Evolutionary conservation across 208 protist species (phyloP), one percentile per base, ranked within the genome.

Genomic region (Trypanosoma melophagium): DNA sequence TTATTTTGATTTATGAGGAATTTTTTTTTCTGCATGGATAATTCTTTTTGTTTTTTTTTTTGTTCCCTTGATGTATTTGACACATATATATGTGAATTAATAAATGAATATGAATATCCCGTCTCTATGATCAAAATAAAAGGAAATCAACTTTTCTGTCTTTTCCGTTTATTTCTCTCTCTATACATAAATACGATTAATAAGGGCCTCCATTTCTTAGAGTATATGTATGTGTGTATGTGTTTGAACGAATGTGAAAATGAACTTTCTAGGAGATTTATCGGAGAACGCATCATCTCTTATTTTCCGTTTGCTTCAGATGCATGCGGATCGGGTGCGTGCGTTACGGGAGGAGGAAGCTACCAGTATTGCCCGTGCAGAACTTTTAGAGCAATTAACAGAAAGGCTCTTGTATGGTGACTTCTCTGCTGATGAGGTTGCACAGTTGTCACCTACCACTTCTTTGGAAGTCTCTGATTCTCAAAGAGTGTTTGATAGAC

Each of bases 351-450:
- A 74, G 25, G 69, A 68, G 40, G 69, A 74, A 28, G 21, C 42
- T n/a, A 53, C 61, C 1, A 42, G 38, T 49, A 74, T 68, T 58
- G 69, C 61, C 47, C 69, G 69, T 44, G 55, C 61, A 3, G 69
- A 51, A 1, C 35, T 69, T 10, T 25, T 74, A 9, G 61, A 68
- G 45, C 21, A 19, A 17, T 51, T 74, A 25, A 60, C 61, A 22
- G 61, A 61, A 13, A 17, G 31, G 10, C 22, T 74, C 13, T 9
- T 57, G n/a, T 31, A 61, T 54, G 69, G 47, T 51, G 69, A 67
- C 7, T 42, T 74, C 10, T 35, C 28, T 35, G 28, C 28, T 35
- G 28, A 1, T 35, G 28, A 35, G 28, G 28, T 5, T 35, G 1
- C 28, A 5, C 28, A 1, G 28, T 35, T 35, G 28, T 35, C 28